Percentiles rank a stretch among this genome's conserved stretches.
phyloP scores from a whole-genome alignment of 2,329 filamentous ascomycete species.

The Esteya vermicola region DNA sequence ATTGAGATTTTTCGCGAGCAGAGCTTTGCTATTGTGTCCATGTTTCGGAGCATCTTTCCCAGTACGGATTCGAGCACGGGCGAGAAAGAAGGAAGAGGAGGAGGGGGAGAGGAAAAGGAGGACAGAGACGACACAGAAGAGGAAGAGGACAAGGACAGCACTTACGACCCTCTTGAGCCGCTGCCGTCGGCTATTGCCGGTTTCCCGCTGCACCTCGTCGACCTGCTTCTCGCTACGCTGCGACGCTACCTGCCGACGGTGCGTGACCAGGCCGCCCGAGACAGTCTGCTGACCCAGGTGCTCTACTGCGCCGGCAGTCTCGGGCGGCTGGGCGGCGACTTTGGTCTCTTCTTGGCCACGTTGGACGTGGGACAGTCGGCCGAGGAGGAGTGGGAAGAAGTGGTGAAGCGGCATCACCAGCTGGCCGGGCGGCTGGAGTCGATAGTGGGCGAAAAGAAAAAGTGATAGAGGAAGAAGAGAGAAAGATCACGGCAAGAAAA shows the following conservation, averaged over 20 bases:
- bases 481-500: too few species aligned
- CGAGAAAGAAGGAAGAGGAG: neutral
- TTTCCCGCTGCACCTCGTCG: slow-evolving; percentile 72
- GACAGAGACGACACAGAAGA: neutral
- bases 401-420: slow-evolving; percentile 76
- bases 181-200: slow-evolving; percentile 67
- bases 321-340: slow-evolving; percentile 81
- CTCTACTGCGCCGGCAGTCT: slow-evolving; percentile 87
- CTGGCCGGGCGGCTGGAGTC: slow-evolving; percentile 67
- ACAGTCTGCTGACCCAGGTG: slow-evolving; percentile 83
- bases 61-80: too few species aligned
- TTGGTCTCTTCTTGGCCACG: slow-evolving; percentile 71
- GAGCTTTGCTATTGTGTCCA: slow-evolving; percentile 87
- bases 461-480: neutral
- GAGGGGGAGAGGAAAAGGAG: neutral
- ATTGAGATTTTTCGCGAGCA: slow-evolving; percentile 97
- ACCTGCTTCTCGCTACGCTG: slow-evolving; percentile 66
- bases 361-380: slow-evolving; percentile 29
- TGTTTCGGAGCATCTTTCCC: slow-evolving; percentile 80
- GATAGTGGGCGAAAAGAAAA: slow-evolving; percentile 36
- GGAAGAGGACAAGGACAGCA: neutral
- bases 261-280: slow-evolving; percentile 62
- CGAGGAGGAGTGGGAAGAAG: slow-evolving; percentile 67
- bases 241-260: slow-evolving; percentile 67
- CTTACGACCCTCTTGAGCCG: slow-evolving; percentile 32